Evolutionary conservation across 768 basidiomycete species (phyloP), one percentile per base, ranked within the genome.

Genomic region (Amanita rubescens): DNA sequence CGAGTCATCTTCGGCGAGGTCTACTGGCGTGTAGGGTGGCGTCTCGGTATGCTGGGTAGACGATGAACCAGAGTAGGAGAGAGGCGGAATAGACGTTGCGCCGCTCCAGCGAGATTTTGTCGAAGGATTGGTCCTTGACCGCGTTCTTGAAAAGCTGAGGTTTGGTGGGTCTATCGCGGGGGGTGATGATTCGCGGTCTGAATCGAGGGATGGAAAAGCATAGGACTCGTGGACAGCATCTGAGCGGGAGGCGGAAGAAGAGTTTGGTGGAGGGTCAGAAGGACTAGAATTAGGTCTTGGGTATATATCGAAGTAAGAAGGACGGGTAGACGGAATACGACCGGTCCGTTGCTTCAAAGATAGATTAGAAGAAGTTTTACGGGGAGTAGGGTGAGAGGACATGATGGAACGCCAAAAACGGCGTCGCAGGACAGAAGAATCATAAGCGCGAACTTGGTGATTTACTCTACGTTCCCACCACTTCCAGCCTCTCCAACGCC

Each of bases 31-130:
- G 57, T 79, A 80, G 27, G 86, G 88, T 42, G 84, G 80, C 1
- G 85, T 85, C 60, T 84, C 87, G 4, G 79, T 75, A n/a, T 82
- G 76, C 45, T 80, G 75, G 27, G 82, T 82, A 0, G 85, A 87
- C 2, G 85, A 75, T 17, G 75, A 81, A 48, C 80, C 81, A 45
- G 87, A 90, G 65, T 81, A 77, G 56, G 80, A 76, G 53, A 80
- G 69, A 60, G 78, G 70, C 43, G 82, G 76, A 58, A 78, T 70
- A 49, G 75, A 60, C 49, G 73, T 60, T 32, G 62, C 33, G 15
- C 74, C 69, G 54, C 73, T 67, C 75, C 78, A 78, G 57, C 69
- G 71, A 24, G 70, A 66, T 54, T 66, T 70, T 5, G 67, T 67
- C 10, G 82, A 82, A 24, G 81, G 82, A 7, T 82, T 81, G 10